Percentiles rank a stretch among this genome's conserved stretches.
Evolutionary conservation across 306 rosid genomes (phyloP).

Genomic region (Cicer arietinum): DNA sequence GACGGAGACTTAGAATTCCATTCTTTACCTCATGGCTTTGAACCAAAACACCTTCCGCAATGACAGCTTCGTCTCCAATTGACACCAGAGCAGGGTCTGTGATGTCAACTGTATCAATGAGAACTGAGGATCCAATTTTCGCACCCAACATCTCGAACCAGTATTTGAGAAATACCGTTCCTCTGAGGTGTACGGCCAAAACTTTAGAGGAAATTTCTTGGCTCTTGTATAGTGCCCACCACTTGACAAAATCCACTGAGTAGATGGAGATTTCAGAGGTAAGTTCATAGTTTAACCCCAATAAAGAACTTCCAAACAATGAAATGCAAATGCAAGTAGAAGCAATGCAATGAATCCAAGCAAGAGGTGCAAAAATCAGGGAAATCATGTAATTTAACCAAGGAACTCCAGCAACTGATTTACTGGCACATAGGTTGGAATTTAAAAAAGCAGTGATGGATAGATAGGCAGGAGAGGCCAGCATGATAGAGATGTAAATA

Average conservation of each 20-base stretch:
- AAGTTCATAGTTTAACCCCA: slow-evolving; percentile 73
- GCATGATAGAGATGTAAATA: slow-evolving; percentile 59
- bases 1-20: slow-evolving; percentile 69
- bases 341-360: slow-evolving; percentile 88
- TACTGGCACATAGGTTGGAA: slow-evolving; percentile 45
- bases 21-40: slow-evolving; percentile 93
- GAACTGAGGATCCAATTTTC: slow-evolving; percentile 80
- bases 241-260: slow-evolving; percentile 79
- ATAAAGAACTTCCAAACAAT: slow-evolving; percentile 72
- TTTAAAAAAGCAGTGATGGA: slow-evolving; percentile 58
- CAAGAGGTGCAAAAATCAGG: slow-evolving; percentile 72
- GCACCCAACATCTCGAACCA: slow-evolving; percentile 96
- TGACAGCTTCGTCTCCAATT: slow-evolving; percentile 77
- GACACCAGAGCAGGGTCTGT: slow-evolving; percentile 89
- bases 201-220: slow-evolving; percentile 78
- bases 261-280: slow-evolving; percentile 71
- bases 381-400: slow-evolving; percentile 57
- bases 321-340: slow-evolving; percentile 72
- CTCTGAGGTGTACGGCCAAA: slow-evolving; percentile 78
- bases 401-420: slow-evolving; percentile 47
- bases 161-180: slow-evolving; percentile 76
- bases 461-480: slow-evolving; percentile 70
- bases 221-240: slow-evolving; percentile 91
- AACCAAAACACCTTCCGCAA: slow-evolving; percentile 84
- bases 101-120: slow-evolving; percentile 86